Conservation (phyloP, 371 early-diverging fungal species). For the Rhizopus delemar region DNA sequence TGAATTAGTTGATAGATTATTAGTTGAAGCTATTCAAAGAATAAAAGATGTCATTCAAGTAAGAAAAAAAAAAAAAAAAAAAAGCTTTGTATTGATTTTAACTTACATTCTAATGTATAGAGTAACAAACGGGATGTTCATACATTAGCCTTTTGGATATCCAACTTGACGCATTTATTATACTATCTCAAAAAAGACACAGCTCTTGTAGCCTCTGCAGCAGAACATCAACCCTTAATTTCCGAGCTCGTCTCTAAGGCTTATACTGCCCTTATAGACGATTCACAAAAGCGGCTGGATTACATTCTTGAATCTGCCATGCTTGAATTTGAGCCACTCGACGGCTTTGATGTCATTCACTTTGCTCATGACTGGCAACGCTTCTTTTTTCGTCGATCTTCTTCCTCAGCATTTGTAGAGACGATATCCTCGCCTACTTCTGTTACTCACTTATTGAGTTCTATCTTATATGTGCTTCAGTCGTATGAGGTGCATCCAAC, state of each 20-base stretch:
- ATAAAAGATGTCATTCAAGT: constrained; percentile 64
- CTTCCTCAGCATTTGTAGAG: constrained; percentile 10
- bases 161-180: constrained; percentile 76
- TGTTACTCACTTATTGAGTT: constrained; percentile 64
- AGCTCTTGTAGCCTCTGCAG: constrained; percentile 66
- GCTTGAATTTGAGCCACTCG: constrained; percentile 74
- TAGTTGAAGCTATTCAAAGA: constrained; percentile 58
- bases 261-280: constrained; percentile 63
- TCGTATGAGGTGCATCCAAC: constrained; percentile 67
- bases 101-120: constrained; percentile 12
- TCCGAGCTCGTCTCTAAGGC: constrained; percentile 77
- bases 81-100: no score
- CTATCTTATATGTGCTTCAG: constrained; percentile 61
- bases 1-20: constrained; percentile 71
- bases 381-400: constrained; percentile 16
- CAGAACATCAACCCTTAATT: constrained; percentile 65
- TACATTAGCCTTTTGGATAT: constrained; percentile 78
- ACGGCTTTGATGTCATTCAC: constrained; percentile 66
- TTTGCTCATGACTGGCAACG: constrained; percentile 69
- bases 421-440: constrained; percentile 53
- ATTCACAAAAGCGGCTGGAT: constrained; percentile 63
- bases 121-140: constrained; percentile 36
- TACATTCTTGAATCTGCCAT: constrained; percentile 70
- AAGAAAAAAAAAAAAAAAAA: neutral
- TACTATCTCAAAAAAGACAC: constrained; percentile 84